phyloP scores from a whole-genome alignment of 352 stramenopile genomes.

The Globisporangium cylindrosporum region DNA sequence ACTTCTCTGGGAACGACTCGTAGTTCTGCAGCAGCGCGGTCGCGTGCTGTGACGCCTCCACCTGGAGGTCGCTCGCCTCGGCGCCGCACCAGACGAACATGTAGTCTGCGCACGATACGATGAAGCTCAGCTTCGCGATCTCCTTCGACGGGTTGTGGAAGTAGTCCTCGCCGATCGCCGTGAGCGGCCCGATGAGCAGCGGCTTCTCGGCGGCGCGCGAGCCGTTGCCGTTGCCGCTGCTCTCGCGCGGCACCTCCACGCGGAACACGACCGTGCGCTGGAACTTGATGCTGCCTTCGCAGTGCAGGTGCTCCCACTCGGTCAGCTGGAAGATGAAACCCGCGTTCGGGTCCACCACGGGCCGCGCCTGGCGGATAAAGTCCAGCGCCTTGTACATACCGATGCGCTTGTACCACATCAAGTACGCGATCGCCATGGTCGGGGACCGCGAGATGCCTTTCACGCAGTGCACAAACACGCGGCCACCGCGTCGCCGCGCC shows the following conservation, averaged over 20 bases:
- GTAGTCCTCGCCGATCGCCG: conserved; percentile 40
- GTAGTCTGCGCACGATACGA: conserved; percentile 70
- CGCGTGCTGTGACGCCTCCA: conserved; percentile 61
- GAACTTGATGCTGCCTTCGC: conserved; percentile 44
- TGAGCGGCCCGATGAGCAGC: conserved; percentile 57
- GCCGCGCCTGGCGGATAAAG: conserved; percentile 66
- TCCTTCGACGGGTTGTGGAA: conserved; percentile 62
- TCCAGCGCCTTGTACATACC: conserved; percentile 80
- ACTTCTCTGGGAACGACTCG: conserved; percentile 71
- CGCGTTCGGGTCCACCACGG: conserved; percentile 82
- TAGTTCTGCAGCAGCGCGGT: conserved; percentile 68
- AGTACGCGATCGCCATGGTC: conserved; percentile 86
- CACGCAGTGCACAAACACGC: conserved; percentile 85
- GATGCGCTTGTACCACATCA: conserved; percentile 88
- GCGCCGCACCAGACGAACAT: conserved; percentile 82
- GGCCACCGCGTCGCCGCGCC: conserved; percentile 56
- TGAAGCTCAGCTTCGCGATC: conserved; percentile 55
- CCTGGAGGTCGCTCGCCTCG: conserved; percentile 40
- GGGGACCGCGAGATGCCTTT: conserved; percentile 88
- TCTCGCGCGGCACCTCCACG: conserved; percentile 56
- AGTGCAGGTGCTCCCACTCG: conserved; percentile 80
- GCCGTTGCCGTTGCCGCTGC: conserved; percentile 31
- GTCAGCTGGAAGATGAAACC: conserved; percentile 89
- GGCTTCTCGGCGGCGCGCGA: conserved; percentile 37
- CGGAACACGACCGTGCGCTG: conserved; percentile 63